Base-by-base conservation (phyloP, 2,329 filamentous ascomycete genomes). In the Dactylellina cionopaga region DNA sequence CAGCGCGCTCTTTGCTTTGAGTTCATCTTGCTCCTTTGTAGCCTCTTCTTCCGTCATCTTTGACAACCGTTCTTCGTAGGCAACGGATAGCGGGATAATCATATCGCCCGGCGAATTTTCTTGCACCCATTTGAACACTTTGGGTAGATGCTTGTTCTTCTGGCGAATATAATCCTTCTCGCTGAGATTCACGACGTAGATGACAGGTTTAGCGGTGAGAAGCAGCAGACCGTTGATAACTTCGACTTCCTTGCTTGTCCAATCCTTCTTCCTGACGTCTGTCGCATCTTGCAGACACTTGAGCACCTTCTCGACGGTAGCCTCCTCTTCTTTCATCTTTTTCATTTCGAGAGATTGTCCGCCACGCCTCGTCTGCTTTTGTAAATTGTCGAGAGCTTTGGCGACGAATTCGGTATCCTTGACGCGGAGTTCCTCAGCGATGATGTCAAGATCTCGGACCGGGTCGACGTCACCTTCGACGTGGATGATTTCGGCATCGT, bases 341-440 rank as follows among this genome's bases (percentile, higher is more conserved):
- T 97, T 99, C 87, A 96, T 92, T 85, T 99, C 95, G 73, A 99
- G 85, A 81, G 90, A 92, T 83, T 99, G 94, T 49, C 95, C 95
- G 79, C 95, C 95, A 83, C 94, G 87, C 76, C 92, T 87, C 41
- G 95, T 99, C 85, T 95, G 94, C 87, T 98, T 99, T 84, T 90
- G 89, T 77, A 96, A 86, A 81, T 86, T 89, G 81, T 98, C 96
- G 63, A 95, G 88, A 2, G 93, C 91, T 86, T 99, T 99, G 84
- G 96, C 93, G 72, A 91, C 89, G 80, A 98, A 99, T 84, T 99
- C 96, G 76, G 97, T 97, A 83, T 99, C 95, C 85, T 99, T 99
- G 81, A 97, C 89, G 75, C 94, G 89, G 79, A 99, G 85, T 84
- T 99, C 95, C 80, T 98, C 93, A 81, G 89, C 92, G 83, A 99